A percentile compares a stretch with the other conserved stretches of the same genome.
Conservation (phyloP, 1,284 basidiomycete genomes). For the Papiliotrema fonsecae region DNA sequence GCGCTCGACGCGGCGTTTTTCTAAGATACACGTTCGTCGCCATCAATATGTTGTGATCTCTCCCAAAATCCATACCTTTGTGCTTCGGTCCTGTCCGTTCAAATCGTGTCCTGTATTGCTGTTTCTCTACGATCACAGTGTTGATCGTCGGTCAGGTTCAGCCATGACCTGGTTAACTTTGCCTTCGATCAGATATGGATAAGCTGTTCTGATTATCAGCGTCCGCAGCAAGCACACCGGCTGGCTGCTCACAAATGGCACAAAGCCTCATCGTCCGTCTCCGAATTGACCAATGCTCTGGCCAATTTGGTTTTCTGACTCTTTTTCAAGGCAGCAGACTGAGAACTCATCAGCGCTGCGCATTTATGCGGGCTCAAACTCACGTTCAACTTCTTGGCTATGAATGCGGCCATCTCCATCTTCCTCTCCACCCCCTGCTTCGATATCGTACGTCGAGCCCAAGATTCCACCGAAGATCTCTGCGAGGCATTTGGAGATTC, state of each 20-base stretch:
- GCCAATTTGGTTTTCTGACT: conserved; percentile 2
- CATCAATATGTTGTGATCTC: too few relatives aligned
- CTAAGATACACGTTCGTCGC: too few relatives aligned
- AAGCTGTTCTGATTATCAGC: background rate
- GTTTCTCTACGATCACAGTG: too few relatives aligned
- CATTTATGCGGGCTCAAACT: conserved; percentile 6
- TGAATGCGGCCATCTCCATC: conserved; percentile 14
- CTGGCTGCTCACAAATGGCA: conserved; percentile 1
- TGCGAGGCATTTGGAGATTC: conserved; percentile 8
- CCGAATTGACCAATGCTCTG: conserved; percentile 2
- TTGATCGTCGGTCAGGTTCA: background rate
- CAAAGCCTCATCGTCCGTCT: conserved; percentile 2
- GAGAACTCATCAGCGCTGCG: background rate
- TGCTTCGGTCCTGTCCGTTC: too few relatives aligned
- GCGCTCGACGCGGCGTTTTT: too few relatives aligned
- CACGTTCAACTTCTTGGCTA: conserved; percentile 19
- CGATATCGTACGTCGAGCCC: conserved; percentile 10
- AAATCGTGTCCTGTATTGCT: too few relatives aligned
- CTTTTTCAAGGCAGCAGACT: background rate
- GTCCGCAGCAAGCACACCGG: background rate
- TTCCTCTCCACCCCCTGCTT: conserved; percentile 14
- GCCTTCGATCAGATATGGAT: background rate
- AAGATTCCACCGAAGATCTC: conserved; percentile 1
- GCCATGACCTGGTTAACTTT: background rate
- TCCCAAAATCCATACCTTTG: too few relatives aligned